A percentile compares a stretch with the other conserved stretches of the same genome.
Conservation (phyloP, 768 basidiomycete species). For the Russula sp. region DNA sequence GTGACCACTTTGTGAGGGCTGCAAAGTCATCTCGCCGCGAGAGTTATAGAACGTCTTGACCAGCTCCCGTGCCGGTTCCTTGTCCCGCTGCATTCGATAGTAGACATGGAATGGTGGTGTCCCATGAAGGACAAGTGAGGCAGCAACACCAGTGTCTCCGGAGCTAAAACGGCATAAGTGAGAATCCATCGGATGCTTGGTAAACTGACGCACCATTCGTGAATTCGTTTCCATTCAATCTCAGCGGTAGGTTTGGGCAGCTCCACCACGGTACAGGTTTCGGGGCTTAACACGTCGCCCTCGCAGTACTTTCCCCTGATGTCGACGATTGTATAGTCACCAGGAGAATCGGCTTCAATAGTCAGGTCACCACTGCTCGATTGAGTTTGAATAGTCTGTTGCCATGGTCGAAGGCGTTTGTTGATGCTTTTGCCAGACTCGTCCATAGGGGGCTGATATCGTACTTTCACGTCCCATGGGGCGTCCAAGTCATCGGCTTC, state of each 20-base stretch:
- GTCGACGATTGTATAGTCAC: conserved; percentile 70
- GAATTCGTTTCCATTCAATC: conserved; percentile 84
- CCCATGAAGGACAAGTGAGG: conserved; percentile 81
- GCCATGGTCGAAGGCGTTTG: conserved; percentile 58
- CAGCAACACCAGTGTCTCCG: conserved; percentile 88
- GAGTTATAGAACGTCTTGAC: conserved; percentile 62
- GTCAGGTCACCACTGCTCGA: conserved; percentile 44
- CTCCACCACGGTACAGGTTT: conserved; percentile 72
- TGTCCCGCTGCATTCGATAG: conserved; percentile 72
- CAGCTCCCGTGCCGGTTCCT: conserved; percentile 57
- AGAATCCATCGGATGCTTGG: background rate
- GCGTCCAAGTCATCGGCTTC: conserved; percentile 60
- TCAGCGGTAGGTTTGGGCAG: conserved; percentile 76
- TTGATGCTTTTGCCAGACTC: conserved; percentile 39
- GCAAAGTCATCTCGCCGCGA: conserved; percentile 76
- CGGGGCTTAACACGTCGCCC: conserved; percentile 82
- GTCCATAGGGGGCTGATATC: conserved; percentile 53
- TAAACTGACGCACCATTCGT: conserved; percentile 67
- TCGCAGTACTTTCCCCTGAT: conserved; percentile 78
- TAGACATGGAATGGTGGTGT: conserved; percentile 85
- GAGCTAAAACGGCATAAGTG: conserved; percentile 49
- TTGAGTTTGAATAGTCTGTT: conserved; percentile 55
- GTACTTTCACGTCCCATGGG: conserved; percentile 63
- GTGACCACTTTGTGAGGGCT: conserved; percentile 86
- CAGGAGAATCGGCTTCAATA: conserved; percentile 58